Base-by-base conservation (phyloP, 192 early-diverging fungal genomes). In the Podila epicladia region DNA sequence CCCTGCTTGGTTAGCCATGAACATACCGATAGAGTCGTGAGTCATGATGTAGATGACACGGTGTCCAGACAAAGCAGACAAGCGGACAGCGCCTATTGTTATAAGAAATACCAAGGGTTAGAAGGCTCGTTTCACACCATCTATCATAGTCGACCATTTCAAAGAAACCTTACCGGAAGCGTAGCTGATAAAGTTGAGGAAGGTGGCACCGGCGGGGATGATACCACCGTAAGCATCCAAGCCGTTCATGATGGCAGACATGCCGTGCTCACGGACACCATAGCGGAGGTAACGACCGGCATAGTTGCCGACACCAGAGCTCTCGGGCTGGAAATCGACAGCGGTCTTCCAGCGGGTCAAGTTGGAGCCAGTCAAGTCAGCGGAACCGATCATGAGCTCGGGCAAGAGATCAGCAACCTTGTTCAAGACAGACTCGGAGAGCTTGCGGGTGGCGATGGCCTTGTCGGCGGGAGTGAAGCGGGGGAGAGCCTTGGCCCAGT, bases 41-140 rank as follows among this genome's bases (percentile, higher is more conserved):
- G 98, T 98, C 94, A 97, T 97, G 76, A 99, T 92, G 89, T 98
- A 98, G 77, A 99, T 79, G 69, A 98, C 96, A 35, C 95, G 96
- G 82, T 94, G 92, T 58, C 94, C 88, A 63, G 95, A 94, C 66
- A 99, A 87, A 31, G 98, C 96, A 64, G 92, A 90, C 58, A 99
- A 86, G 78, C 98, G 94, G 64, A 95, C 91, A 57, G 97, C 93
- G 29, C 96, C 82, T 70, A 38, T 61, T 24, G 15, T 9, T 48
- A 64, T 3, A 64, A 48, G 33, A 58, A 2, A 67, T 35, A 31
- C 3, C 13, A n/a, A 32, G 9, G 37, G 51, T 53, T 22, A 35
- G 31, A 38, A 49, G n/a, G 0, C 0, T 45, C 20, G 0, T n/a
- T 45, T 64, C 63, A 12, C 28, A 37, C 2, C 1, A 15, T 9